These are phyloP conservation scores for Chionographis japonica DNA, from an alignment of 106 monocot species.

Conservation along the genomic window DNA sequence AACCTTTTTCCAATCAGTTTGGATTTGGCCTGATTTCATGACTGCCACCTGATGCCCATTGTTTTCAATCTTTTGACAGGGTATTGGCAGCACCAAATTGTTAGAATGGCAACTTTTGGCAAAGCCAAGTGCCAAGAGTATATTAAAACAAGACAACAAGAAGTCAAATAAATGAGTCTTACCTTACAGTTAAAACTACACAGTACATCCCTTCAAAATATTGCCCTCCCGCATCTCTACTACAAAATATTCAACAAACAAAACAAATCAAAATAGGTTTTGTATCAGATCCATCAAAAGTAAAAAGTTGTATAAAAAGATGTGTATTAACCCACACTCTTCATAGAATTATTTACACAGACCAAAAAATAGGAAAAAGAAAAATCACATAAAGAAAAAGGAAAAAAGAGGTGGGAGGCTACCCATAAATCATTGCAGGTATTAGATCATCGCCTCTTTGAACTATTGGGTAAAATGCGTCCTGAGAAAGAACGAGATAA, in stretches of 20 bases:
- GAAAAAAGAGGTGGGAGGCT: slow-evolving; percentile 3
- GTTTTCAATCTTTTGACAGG: too few relatives aligned
- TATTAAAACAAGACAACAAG: neutral
- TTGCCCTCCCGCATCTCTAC: slow-evolving; percentile 28
- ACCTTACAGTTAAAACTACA: slow-evolving; percentile 41
- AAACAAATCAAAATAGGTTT: neutral
- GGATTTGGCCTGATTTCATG: too few relatives aligned
- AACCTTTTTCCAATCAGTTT: neutral
- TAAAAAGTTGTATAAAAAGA: neutral
- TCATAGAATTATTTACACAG: neutral
- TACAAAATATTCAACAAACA: slow-evolving; percentile 21
- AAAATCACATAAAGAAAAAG: neutral
- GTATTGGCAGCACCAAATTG: neutral
- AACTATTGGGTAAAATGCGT: slow-evolving; percentile 43
- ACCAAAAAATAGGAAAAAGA: neutral
- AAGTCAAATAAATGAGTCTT: slow-evolving; percentile 5
- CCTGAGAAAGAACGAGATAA: slow-evolving; percentile 25
- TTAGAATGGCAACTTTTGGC: neutral
- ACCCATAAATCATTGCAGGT: slow-evolving; percentile 61
- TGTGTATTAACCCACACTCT: too few relatives aligned
- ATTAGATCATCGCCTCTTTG: slow-evolving; percentile 30
- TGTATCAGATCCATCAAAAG: neutral
- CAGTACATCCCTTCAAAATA: slow-evolving; percentile 53
- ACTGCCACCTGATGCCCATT: too few relatives aligned
- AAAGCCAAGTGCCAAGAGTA: neutral